phyloP scores from a whole-genome alignment of 73 alveolate species.

The Blepharisma japonicum region DNA sequence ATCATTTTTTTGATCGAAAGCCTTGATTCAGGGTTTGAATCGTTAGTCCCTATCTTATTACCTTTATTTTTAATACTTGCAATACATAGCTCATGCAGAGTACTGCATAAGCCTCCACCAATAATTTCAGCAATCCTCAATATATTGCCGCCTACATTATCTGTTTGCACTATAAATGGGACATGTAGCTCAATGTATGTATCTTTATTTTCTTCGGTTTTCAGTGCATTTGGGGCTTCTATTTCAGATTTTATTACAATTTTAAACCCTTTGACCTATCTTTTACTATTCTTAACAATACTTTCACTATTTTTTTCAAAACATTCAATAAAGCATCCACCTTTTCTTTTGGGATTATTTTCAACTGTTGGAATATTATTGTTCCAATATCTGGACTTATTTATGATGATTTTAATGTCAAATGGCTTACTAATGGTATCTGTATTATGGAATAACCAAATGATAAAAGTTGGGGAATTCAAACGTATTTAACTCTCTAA shows the following conservation, averaged over 20 bases:
- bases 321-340: not conserved
- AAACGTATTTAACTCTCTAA: not conserved
- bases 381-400: not conserved
- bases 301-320: not conserved
- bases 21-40: not conserved
- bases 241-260: not conserved
- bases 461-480: not conserved
- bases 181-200: slow-evolving; percentile 4
- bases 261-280: slow-evolving; percentile 22
- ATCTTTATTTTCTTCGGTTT: slow-evolving; percentile 17
- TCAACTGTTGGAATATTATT: not conserved
- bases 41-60: not conserved
- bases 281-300: not conserved
- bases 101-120: slow-evolving; percentile 16
- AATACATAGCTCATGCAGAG: slow-evolving; percentile 3
- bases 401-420: not conserved
- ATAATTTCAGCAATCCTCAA: not conserved
- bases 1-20: not conserved
- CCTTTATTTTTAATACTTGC: slow-evolving; percentile 6
- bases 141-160: slow-evolving; percentile 13
- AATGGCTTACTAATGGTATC: not conserved
- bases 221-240: slow-evolving; percentile 5
- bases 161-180: slow-evolving; percentile 25
- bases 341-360: slow-evolving; percentile 12
- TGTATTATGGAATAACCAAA: slow-evolving; percentile 2